Base-by-base conservation (phyloP, 176 grass and related monocot species). In the Phoenix dactylifera region DNA sequence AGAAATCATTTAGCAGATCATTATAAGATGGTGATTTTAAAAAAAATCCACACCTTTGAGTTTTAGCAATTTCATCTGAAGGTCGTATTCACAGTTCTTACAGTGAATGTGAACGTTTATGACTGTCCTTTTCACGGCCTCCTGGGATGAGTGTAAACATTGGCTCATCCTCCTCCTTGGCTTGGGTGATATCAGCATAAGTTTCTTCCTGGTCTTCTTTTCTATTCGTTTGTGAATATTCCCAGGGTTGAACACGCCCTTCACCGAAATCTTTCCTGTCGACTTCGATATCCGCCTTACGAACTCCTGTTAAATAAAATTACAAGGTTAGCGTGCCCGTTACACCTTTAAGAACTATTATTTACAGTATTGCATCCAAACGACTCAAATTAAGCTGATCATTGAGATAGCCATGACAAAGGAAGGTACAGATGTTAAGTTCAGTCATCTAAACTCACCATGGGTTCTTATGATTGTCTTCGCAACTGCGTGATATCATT, bases 21-120 rank as follows among this genome's bases (percentile, higher is more conserved):
- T 1, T 35, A 10, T 1, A 35, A 35, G 32, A 35, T 10, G 32
- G 1, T 7, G 7, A 9, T 35, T 35, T 35, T 35, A 10, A 0
- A 2, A 10, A 35, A 35, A 6, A 35, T 9, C 32, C 6, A 9
- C 7, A 35, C 87, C 84, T 70, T 83, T 86, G 80, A 92, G 79
- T 59, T 92, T 74, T 16, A 86, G 73, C 50, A 92, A 64, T n/a
- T 75, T 68, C 65, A 80, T 62, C 50, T 57, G 83, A 58, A 91
- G 74, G 20, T 60, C 68, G 48, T 50, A 50, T 23, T 83, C 87
- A 25, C 93, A 92, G 3, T 78, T 71, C 7, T 65, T 63, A 49
- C 93, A 92, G 59, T 92, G 93, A 81, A 88, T 65, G 50, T 75
- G 69, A 51, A 98, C 79, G 18, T 78, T 98, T 2, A 86, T 59